phyloP scores from a whole-genome alignment of 2,329 filamentous ascomycete genomes.

The Colletotrichum caudatum region DNA sequence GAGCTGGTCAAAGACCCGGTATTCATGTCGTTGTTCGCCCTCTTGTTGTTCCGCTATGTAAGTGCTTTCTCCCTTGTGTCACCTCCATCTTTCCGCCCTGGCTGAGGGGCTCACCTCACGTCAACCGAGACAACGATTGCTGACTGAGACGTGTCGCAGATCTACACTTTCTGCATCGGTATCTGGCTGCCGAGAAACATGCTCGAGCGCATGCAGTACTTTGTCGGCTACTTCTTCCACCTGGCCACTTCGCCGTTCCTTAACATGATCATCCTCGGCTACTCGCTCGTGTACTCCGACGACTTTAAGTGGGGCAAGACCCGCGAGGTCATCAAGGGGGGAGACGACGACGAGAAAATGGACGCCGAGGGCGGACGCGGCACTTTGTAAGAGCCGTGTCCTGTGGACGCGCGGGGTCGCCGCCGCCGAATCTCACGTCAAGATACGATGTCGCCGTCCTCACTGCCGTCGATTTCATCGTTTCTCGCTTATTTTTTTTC shows the following conservation, averaged over 20 bases:
- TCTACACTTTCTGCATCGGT: constrained; percentile 57
- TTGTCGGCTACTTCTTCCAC: constrained; percentile 54
- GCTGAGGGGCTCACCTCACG: not conserved
- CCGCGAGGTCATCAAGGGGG: constrained; percentile 51
- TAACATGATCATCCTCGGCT: constrained; percentile 57
- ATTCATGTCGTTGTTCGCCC: constrained; percentile 53
- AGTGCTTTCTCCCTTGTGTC: constrained; percentile 44
- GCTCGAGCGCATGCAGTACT: constrained; percentile 54
- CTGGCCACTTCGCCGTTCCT: constrained; percentile 55
- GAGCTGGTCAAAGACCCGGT: constrained; percentile 52
- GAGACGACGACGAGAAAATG: constrained; percentile 43
- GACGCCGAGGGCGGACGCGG: constrained; percentile 44
- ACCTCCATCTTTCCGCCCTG: not conserved
- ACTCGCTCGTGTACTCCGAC: constrained; percentile 57
- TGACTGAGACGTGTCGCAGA: constrained; percentile 44
- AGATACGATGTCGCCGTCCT: constrained; percentile 12
- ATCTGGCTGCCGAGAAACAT: constrained; percentile 57
- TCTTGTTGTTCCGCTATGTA: constrained; percentile 55
- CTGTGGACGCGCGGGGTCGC: constrained; percentile 1
- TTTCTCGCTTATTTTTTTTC: no score
- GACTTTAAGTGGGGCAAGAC: constrained; percentile 63
- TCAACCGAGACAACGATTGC: constrained; percentile 2
- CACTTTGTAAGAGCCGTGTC: constrained; percentile 35
- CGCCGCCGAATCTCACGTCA: not conserved
- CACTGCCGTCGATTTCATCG: not conserved